Evolutionary conservation across 306 rosid species (phyloP).

Genomic region (Alnus glutinosa): DNA sequence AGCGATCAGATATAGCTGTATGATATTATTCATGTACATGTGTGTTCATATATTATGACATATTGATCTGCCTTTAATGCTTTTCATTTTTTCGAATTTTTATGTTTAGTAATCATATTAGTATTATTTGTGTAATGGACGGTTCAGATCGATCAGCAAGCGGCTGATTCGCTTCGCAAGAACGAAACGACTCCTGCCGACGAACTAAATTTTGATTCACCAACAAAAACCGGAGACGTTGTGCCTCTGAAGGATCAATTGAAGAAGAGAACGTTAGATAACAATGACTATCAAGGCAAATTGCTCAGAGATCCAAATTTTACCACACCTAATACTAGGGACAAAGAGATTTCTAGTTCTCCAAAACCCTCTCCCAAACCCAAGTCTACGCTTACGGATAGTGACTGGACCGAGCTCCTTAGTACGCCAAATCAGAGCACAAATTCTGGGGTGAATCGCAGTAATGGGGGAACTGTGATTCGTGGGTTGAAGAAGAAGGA

Average conservation of each 20-base stretch:
- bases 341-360: slow-evolving; percentile 39
- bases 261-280: slow-evolving; percentile 62
- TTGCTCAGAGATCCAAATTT: slow-evolving; percentile 56
- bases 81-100: background rate
- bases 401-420: slow-evolving; percentile 93
- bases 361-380: slow-evolving; percentile 50
- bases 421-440: slow-evolving; percentile 50
- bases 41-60: background rate
- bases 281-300: slow-evolving; percentile 54
- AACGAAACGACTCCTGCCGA: slow-evolving; percentile 56
- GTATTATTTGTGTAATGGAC: slow-evolving; percentile 32
- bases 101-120: slow-evolving; percentile 1
- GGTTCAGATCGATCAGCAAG: slow-evolving; percentile 94
- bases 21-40: background rate
- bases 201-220: slow-evolving; percentile 46
- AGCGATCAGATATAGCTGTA: slow-evolving; percentile 4
- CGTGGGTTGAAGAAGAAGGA: slow-evolving; percentile 56
- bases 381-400: slow-evolving; percentile 53
- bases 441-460: slow-evolving; percentile 38
- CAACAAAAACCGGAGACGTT: slow-evolving; percentile 42
- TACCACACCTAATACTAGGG: slow-evolving; percentile 23
- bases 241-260: slow-evolving; percentile 83
- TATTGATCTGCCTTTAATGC: slow-evolving; percentile 12
- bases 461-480: slow-evolving; percentile 40
- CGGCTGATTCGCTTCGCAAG: slow-evolving; percentile 90